Conservation (phyloP, 2,329 filamentous ascomycete genomes). For the Penicillium sp. region DNA sequence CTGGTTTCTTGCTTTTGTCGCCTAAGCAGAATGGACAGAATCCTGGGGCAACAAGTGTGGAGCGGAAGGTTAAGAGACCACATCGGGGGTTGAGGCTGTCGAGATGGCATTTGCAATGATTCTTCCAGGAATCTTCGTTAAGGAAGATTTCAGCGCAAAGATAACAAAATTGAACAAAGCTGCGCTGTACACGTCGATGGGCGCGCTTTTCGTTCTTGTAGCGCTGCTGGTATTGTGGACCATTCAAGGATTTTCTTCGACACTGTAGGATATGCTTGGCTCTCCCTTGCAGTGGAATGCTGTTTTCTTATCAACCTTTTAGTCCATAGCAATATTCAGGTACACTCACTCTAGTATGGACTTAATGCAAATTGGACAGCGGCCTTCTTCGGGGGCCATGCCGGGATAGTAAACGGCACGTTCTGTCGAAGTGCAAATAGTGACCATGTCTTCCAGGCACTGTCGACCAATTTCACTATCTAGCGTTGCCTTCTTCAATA, state of each 20-base stretch:
- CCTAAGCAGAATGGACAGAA: conserved; percentile 11
- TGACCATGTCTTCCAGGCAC: conserved; percentile 22
- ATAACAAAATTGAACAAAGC: conserved; percentile 18
- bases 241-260: conserved; percentile 5
- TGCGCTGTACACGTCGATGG: conserved; percentile 2
- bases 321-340: neutral
- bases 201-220: conserved; percentile 15
- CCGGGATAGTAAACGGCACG: neutral
- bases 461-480: conserved; percentile 19
- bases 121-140: conserved; percentile 1
- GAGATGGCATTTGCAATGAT: conserved; percentile 6
- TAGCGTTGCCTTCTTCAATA: conserved; percentile 21
- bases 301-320: neutral
- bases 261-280: conserved; percentile 18
- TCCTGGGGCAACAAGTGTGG: conserved; percentile 10
- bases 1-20: conserved; percentile 3
- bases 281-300: neutral
- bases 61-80: conserved; percentile 11
- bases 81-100: conserved; percentile 2
- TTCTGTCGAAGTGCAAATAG: conserved; percentile 12
- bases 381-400: neutral
- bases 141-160: conserved; percentile 4
- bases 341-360: conserved; percentile 3
- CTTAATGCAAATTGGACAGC: conserved; percentile 4
- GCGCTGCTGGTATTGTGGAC: conserved; percentile 11